Conservation (phyloP, 805 yeast species). For the Zygosaccharomyces gambellarensis region DNA sequence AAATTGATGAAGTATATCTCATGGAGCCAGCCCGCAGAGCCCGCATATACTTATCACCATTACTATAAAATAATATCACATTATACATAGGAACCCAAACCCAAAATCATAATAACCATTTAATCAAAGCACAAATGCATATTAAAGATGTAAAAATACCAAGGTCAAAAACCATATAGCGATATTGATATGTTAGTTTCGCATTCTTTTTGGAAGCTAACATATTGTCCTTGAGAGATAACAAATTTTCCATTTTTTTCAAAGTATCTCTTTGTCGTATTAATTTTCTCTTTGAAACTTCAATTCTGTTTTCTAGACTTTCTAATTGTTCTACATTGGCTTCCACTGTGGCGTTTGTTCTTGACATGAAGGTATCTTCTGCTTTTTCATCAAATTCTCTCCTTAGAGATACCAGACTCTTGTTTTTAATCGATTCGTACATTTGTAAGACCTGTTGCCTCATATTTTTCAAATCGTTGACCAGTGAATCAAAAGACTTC, state of each 20-base stretch:
- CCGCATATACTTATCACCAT: background rate
- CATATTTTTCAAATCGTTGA: slow-evolving; percentile 28
- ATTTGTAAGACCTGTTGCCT: slow-evolving; percentile 26
- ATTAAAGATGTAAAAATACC: slow-evolving; percentile 8
- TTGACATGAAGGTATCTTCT: slow-evolving; percentile 24
- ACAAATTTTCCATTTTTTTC: slow-evolving; percentile 26
- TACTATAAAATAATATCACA: background rate
- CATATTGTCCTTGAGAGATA: slow-evolving; percentile 18
- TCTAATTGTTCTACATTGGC: slow-evolving; percentile 24
- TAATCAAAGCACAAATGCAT: slow-evolving; percentile 3
- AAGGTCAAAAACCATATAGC: slow-evolving; percentile 14
- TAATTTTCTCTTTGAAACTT: slow-evolving; percentile 18
- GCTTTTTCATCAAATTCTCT: slow-evolving; percentile 28
- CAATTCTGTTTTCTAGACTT: slow-evolving; percentile 29
- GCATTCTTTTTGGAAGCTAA: slow-evolving; percentile 16
- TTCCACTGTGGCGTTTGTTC: slow-evolving; percentile 12
- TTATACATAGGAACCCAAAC: background rate
- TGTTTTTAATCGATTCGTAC: slow-evolving; percentile 25
- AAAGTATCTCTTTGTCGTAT: slow-evolving; percentile 25
- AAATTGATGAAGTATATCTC: background rate
- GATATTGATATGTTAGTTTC: slow-evolving; percentile 16
- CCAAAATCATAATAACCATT: slow-evolving; percentile 7
- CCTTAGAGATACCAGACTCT: slow-evolving; percentile 29
- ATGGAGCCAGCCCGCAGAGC: background rate
- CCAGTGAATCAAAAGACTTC: slow-evolving; percentile 24